These are phyloP conservation scores for Glycyrrhiza uralensis DNA, from an alignment of 306 rosid species.

Conservation along the genomic window DNA sequence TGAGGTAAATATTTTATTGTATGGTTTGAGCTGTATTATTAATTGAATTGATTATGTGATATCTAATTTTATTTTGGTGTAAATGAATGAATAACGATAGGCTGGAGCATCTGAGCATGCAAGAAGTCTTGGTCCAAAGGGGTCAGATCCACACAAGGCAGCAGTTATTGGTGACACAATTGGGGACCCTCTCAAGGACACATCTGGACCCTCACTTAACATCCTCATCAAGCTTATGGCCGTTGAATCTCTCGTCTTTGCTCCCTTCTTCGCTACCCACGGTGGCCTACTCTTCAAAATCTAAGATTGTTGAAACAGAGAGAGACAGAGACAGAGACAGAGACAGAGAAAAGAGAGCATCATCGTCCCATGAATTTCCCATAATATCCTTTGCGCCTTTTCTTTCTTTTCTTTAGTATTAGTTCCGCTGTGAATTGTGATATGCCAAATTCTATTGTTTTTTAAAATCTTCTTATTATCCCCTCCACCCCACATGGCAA, in stretches of 20 bases:
- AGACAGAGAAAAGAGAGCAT: not conserved
- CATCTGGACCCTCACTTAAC: slow-evolving; percentile 97
- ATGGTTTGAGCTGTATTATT: not conserved
- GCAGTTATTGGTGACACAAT: slow-evolving; percentile 98
- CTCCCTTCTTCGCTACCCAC: slow-evolving; percentile 93
- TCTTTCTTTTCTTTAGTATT: not conserved
- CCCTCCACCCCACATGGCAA: not conserved
- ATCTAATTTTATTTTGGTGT: not conserved
- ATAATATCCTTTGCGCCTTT: not conserved
- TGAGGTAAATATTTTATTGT: slow-evolving; percentile 51
- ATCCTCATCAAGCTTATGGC: slow-evolving; percentile 98
- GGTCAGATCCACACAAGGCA: slow-evolving; percentile 90
- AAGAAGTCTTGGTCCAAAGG: slow-evolving; percentile 86
- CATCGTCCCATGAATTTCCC: slow-evolving; percentile 9
- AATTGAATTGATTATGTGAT: not conserved
- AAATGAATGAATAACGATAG: too few relatives aligned
- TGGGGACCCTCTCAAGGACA: slow-evolving; percentile 95
- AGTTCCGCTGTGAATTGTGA: too few relatives aligned
- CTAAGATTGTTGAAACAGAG: too few relatives aligned
- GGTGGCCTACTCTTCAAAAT: slow-evolving; percentile 92
- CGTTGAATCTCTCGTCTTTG: slow-evolving; percentile 89
- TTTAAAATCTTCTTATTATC: not conserved
- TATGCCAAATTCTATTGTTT: slow-evolving; percentile 11
- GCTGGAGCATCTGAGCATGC: slow-evolving; percentile 96
- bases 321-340: too few relatives aligned